Base-by-base conservation (phyloP, 305 asterid genomes). In the Plantago coronopus region DNA sequence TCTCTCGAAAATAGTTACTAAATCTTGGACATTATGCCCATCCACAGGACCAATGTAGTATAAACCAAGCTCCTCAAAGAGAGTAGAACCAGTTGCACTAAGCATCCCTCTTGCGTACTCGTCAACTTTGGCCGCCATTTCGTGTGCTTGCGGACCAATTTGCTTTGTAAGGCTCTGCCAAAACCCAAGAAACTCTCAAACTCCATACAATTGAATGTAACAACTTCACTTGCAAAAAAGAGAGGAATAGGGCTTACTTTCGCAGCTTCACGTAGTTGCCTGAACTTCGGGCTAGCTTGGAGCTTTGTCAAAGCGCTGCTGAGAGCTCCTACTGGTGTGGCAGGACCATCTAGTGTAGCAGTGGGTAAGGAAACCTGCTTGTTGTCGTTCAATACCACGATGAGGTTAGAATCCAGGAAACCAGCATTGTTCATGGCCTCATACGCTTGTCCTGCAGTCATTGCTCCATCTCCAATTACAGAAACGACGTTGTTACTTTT, bases 371-470 rank as follows among this genome's bases (percentile, higher is more conserved):
- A 86, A 60, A 83, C 91, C 55, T 83, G 91, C 67, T 81, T 80
- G 77, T 82, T 87, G 50, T 84, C 95, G 21, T 87, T 87, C 56
- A 87, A 20, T 19, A 87, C 40, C 14, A 87, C 82, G 4, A 87
- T 80, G 3, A 87, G 71, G 74, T 87, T 82, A 0, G 90, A 9
- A 57, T 87, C 95, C 2, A 87, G 81, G 57, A 78, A 87, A 0
- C 95, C 95, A 0, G 88, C 89, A 60, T 87, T 87, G 77, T 81
- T 87, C 95, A 87, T 78, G 23, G 95, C 95, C 77, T 87, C 95
- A 8, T 84, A 87, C 2, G 88, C 95, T 65, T 87, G 95, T 60
- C 95, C 95, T 48, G 89, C 95, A 0, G 89, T 87, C 87, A 82
- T 84, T 2, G 95, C 86, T 27, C 89, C 95, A 13, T 87, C 91